These are phyloP conservation scores for Sclerospora graminicola DNA, from an alignment of 352 stramenopile genomes.

Conservation along the genomic window DNA sequence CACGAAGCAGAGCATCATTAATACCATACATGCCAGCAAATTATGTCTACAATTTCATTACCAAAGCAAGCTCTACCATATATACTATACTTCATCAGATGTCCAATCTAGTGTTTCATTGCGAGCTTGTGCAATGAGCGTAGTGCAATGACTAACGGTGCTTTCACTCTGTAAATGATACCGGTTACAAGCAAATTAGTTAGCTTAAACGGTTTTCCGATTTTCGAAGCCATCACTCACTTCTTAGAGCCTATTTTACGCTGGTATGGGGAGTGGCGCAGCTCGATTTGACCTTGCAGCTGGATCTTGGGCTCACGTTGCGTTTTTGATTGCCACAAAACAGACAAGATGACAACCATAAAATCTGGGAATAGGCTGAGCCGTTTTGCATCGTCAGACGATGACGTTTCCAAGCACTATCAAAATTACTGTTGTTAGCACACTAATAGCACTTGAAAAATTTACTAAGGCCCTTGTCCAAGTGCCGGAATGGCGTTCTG, in stretches of 20 bases:
- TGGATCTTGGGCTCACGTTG: slow-evolving; percentile 5
- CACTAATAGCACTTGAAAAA: slow-evolving; percentile 1
- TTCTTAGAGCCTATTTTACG: slow-evolving; percentile 22
- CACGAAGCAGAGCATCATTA: slow-evolving; percentile 60
- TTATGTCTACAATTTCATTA: neutral
- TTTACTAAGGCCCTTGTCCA: no score
- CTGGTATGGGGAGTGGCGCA: slow-evolving; percentile 18
- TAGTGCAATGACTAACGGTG: neutral
- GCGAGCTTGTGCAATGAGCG: neutral
- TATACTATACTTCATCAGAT: slow-evolving; percentile 28
- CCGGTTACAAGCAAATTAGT: neutral
- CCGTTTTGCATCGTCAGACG: neutral
- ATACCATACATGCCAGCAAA: neutral
- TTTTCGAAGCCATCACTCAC: slow-evolving; percentile 14
- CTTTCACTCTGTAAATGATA: slow-evolving; percentile 9
- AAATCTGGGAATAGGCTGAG: slow-evolving; percentile 12
- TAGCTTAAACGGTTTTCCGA: neutral
- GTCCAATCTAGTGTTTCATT: slow-evolving; percentile 20
- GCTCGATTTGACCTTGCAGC: slow-evolving; percentile 11
- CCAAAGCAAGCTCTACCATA: neutral
- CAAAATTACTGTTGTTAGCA: neutral
- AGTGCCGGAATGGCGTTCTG: no score
- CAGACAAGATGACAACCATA: slow-evolving; percentile 2
- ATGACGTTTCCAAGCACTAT: slow-evolving; percentile 10
- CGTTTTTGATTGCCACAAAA: slow-evolving; percentile 9